These are phyloP conservation scores for Phyllosticta paracitricarpa DNA, from an alignment of 2,329 filamentous ascomycete genomes.

Conservation along the genomic window DNA sequence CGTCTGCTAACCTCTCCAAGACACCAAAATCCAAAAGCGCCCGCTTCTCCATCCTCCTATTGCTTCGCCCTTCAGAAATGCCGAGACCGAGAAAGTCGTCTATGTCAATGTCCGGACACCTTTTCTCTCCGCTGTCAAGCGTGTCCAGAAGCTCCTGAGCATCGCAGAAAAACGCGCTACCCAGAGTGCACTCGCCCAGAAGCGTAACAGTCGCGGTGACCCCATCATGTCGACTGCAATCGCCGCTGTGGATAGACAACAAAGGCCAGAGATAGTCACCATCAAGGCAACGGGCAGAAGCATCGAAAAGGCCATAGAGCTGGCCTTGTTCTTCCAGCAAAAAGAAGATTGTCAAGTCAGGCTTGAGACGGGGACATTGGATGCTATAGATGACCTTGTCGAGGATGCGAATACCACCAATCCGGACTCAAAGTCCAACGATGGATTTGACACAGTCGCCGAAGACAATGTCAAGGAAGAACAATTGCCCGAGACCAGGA, in stretches of 20 bases:
- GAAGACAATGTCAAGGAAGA: slow-evolving; percentile 12
- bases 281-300: slow-evolving; percentile 58
- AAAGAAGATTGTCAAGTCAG: slow-evolving; percentile 49
- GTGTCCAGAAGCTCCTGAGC: slow-evolving; percentile 53
- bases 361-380: slow-evolving; percentile 52
- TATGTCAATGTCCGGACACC: slow-evolving; percentile 57
- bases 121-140: slow-evolving; percentile 58
- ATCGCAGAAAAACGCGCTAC: slow-evolving; percentile 40
- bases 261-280: slow-evolving; percentile 42
- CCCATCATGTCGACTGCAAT: slow-evolving; percentile 22
- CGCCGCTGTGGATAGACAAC: slow-evolving; percentile 21
- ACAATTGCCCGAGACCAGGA: slow-evolving; percentile 32
- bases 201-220: slow-evolving; percentile 10
- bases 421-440: slow-evolving; percentile 6
- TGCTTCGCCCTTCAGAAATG: slow-evolving; percentile 42
- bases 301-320: slow-evolving; percentile 50
- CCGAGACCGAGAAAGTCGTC: slow-evolving; percentile 45
- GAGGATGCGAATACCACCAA: neutral
- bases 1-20: slow-evolving; percentile 19
- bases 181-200: neutral
- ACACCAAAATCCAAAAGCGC: slow-evolving; percentile 43
- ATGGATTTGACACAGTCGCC: slow-evolving; percentile 7
- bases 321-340: slow-evolving; percentile 56
- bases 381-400: slow-evolving; percentile 59
- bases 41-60: slow-evolving; percentile 49